Conservation (phyloP, 2,329 filamentous ascomycete species). For the Diaporthe amygdali region DNA sequence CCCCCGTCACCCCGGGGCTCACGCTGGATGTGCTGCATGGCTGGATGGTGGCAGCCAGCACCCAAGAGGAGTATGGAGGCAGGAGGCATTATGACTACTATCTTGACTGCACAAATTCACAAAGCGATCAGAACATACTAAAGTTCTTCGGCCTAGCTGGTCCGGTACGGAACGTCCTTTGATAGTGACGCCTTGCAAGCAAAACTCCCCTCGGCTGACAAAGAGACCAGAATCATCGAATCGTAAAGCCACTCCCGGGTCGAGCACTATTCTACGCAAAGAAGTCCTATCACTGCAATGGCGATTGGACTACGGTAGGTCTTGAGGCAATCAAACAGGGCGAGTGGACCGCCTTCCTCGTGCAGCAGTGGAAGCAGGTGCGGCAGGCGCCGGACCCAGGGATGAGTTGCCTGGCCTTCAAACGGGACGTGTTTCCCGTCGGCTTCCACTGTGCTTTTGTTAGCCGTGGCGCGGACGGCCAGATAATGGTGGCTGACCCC, state of each 20-base stretch:
- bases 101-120: background rate
- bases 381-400: too few relatives aligned
- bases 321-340: background rate
- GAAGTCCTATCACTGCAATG: background rate
- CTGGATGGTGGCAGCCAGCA: background rate
- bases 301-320: background rate
- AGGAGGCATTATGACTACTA: background rate
- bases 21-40: background rate
- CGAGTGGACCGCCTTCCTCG: constrained; percentile 3
- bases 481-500: background rate
- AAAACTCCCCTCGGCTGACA: background rate
- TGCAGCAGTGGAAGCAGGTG: background rate
- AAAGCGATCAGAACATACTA: background rate
- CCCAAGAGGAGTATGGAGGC: background rate
- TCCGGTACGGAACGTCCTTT: background rate
- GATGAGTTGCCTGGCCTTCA: too few relatives aligned
- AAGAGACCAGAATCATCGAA: background rate
- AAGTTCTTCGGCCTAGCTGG: constrained; percentile 3
- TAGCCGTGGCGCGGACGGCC: background rate
- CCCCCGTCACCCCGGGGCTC: background rate
- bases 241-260: constrained; percentile 5
- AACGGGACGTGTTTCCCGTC: background rate
- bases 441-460: constrained; percentile 1
- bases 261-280: background rate
- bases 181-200: background rate